phyloP scores from a whole-genome alignment of 2,329 filamentous ascomycete genomes.

The Xylariaceae sp. region DNA sequence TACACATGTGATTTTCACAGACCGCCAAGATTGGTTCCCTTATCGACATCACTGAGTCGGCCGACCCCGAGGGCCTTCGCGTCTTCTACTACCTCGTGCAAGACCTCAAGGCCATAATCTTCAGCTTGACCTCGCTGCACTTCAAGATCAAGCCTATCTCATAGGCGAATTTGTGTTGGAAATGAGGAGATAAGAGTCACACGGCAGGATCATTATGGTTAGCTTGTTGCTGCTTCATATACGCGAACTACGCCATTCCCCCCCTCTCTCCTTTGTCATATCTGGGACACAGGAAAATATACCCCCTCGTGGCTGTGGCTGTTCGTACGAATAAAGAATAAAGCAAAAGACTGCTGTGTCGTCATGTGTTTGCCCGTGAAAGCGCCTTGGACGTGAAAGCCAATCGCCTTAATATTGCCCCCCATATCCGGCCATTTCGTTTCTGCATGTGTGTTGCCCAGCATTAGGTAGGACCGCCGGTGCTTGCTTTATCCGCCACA shows the following conservation, averaged over 20 bases:
- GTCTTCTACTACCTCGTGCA: slow-evolving; percentile 99
- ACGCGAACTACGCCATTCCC: slow-evolving; percentile 22
- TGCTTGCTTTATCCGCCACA: slow-evolving; percentile 3
- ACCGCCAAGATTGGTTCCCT: slow-evolving; percentile 97
- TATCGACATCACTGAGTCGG: slow-evolving; percentile 92
- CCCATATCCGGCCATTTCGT: no score
- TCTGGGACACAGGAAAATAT: slow-evolving; percentile 26
- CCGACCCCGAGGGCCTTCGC: slow-evolving; percentile 88
- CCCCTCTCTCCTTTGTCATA: slow-evolving; percentile 5
- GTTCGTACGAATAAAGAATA: slow-evolving; percentile 19
- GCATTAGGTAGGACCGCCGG: neutral
- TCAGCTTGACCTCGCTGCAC: slow-evolving; percentile 91
- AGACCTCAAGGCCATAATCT: slow-evolving; percentile 92
- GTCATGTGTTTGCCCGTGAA: slow-evolving; percentile 7
- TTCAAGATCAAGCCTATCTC: slow-evolving; percentile 89
- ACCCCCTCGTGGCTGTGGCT: slow-evolving; percentile 23
- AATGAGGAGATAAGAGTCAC: neutral
- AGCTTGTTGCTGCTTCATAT: slow-evolving; percentile 15
- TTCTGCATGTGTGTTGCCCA: slow-evolving; percentile 4
- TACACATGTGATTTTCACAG: slow-evolving; percentile 41
- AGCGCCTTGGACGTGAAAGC: slow-evolving; percentile 9
- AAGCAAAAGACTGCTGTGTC: slow-evolving; percentile 16
- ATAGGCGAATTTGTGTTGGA: slow-evolving; percentile 13
- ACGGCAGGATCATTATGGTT: slow-evolving; percentile 6
- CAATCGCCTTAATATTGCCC: slow-evolving; percentile 7